phyloP scores from a whole-genome alignment of 2,329 filamentous ascomycete genomes.

The Talaromyces sp. region DNA sequence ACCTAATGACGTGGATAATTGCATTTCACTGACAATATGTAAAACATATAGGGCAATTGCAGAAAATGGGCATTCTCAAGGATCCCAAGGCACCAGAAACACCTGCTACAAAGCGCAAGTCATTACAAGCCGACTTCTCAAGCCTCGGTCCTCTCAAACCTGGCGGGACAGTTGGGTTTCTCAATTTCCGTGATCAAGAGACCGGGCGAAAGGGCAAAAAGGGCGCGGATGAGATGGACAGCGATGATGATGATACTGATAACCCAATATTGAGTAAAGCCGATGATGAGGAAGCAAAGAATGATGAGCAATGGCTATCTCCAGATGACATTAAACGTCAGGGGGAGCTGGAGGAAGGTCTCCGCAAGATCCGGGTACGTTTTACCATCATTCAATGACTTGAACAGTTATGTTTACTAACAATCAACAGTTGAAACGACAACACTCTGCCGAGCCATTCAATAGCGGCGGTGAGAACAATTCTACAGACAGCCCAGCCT shows the following conservation, averaged over 20 bases:
- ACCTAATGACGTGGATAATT: background rate
- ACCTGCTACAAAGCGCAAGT: slow-evolving; percentile 73
- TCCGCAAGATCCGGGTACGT: slow-evolving; percentile 67
- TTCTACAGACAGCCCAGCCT: slow-evolving; percentile 40
- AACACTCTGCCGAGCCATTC: slow-evolving; percentile 63
- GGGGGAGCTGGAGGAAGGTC: slow-evolving; percentile 64
- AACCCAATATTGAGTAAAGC: slow-evolving; percentile 64
- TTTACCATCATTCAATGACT: background rate
- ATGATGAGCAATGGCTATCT: slow-evolving; percentile 54
- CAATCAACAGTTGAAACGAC: slow-evolving; percentile 61
- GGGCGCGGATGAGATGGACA: slow-evolving; percentile 70
- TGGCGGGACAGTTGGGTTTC: slow-evolving; percentile 86
- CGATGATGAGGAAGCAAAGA: slow-evolving; percentile 59
- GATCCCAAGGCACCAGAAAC: slow-evolving; percentile 65
- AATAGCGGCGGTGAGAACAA: slow-evolving; percentile 38
- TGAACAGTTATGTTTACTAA: slow-evolving; percentile 10
- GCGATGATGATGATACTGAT: slow-evolving; percentile 70
- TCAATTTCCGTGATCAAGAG: slow-evolving; percentile 77
- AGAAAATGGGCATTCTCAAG: slow-evolving; percentile 90
- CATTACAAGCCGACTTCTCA: slow-evolving; percentile 81
- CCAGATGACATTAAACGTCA: slow-evolving; percentile 63
- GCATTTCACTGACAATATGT: background rate
- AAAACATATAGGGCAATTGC: slow-evolving; percentile 72
- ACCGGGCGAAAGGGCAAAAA: slow-evolving; percentile 62
- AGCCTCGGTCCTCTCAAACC: slow-evolving; percentile 81